These are phyloP conservation scores for Penicillium olsonii DNA, from an alignment of 2,329 filamentous ascomycete species.

Conservation along the genomic window DNA sequence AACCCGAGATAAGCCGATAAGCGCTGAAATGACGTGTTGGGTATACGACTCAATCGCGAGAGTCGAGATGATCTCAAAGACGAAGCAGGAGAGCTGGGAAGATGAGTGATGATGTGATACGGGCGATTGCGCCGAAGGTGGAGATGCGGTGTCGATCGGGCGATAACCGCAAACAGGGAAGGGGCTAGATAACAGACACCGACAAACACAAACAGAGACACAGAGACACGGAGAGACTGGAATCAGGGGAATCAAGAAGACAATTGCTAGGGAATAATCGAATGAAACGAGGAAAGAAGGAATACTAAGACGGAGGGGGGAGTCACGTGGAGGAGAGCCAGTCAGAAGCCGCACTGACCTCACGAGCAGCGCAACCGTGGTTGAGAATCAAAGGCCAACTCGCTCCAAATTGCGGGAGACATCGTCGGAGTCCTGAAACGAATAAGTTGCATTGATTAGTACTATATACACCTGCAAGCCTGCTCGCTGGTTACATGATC, in stretches of 20 bases:
- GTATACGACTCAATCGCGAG: not conserved
- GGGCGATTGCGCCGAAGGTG: slow-evolving; percentile 11
- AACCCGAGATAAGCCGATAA: slow-evolving; percentile 11
- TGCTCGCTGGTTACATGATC: slow-evolving; percentile 67
- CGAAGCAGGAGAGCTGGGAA: not conserved
- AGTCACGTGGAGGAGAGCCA: slow-evolving; percentile 45
- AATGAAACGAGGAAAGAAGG: slow-evolving; percentile 19
- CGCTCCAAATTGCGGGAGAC: slow-evolving; percentile 28
- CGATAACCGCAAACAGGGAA: slow-evolving; percentile 38
- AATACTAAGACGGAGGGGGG: slow-evolving; percentile 14
- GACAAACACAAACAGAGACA: slow-evolving; percentile 12
- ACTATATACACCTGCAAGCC: slow-evolving; percentile 34
- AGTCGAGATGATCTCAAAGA: not conserved
- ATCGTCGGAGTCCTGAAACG: slow-evolving; percentile 33
- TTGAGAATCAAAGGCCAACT: slow-evolving; percentile 27
- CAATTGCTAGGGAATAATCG: too few relatives aligned
- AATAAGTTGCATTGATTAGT: slow-evolving; percentile 37
- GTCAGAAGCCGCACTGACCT: slow-evolving; percentile 43
- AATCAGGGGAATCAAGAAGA: too few relatives aligned
- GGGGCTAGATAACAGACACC: slow-evolving; percentile 9
- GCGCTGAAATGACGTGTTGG: slow-evolving; percentile 4
- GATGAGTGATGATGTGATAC: not conserved
- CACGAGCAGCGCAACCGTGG: slow-evolving; percentile 31
- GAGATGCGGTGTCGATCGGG: slow-evolving; percentile 38
- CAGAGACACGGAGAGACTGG: too few relatives aligned